Percentiles rank a stretch among this genome's conserved stretches.
Evolutionary conservation across 2,329 filamentous ascomycete genomes (phyloP).

Genomic region (Aspergillus sojae): DNA sequence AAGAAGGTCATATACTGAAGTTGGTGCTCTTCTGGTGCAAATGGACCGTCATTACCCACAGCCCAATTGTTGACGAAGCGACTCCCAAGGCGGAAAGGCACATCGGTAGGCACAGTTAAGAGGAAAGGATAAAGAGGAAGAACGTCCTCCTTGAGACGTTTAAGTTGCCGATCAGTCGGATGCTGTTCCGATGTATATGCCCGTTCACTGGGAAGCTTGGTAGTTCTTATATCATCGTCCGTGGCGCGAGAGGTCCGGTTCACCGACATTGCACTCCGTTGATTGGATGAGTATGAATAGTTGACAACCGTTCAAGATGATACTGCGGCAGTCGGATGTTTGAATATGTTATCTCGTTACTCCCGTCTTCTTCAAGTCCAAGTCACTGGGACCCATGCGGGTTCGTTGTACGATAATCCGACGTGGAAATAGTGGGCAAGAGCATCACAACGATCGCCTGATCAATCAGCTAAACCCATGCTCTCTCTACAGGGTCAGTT

Average conservation of each 20-base stretch:
- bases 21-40: slow-evolving; percentile 57
- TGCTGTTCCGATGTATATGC: slow-evolving; percentile 29
- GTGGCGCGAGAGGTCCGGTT: slow-evolving; percentile 34
- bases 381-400: not conserved
- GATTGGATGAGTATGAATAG: slow-evolving; percentile 7
- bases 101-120: slow-evolving; percentile 50
- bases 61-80: slow-evolving; percentile 51
- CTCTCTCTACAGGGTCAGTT: not conserved
- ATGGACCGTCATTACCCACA: slow-evolving; percentile 54
- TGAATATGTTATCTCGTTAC: not conserved
- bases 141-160: slow-evolving; percentile 44
- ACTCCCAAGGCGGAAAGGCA: slow-evolving; percentile 47
- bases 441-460: not conserved
- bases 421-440: not conserved
- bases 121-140: slow-evolving; percentile 50
- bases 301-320: slow-evolving; percentile 3
- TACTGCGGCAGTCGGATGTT: not conserved
- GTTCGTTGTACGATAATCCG: not conserved
- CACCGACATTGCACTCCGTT: slow-evolving; percentile 44
- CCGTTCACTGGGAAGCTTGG: slow-evolving; percentile 25
- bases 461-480: not conserved
- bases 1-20: slow-evolving; percentile 66
- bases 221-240: slow-evolving; percentile 28
- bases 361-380: not conserved
- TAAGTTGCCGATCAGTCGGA: slow-evolving; percentile 40